A percentile compares a stretch with the other conserved stretches of the same genome.
Evolutionary conservation across 306 rosid species (phyloP).

Genomic region (Begonia peltatifolia): DNA sequence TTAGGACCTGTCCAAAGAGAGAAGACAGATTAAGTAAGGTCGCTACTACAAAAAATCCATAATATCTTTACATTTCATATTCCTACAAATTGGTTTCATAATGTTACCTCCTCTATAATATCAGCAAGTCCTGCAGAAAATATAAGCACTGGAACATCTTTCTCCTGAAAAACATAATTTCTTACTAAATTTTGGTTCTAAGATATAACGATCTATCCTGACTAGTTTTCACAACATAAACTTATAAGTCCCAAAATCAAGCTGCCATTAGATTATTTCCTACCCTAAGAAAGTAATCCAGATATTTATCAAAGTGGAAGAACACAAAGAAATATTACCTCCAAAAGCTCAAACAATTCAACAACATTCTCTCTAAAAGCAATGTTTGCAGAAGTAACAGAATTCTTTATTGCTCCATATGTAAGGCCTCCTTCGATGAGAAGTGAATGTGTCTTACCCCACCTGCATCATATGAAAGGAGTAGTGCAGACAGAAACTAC

Average conservation of each 20-base stretch:
- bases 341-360: constrained; percentile 69
- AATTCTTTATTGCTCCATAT: constrained; percentile 51
- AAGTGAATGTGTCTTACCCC: constrained; percentile 76
- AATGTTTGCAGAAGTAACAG: constrained; percentile 60
- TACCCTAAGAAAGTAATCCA: neutral
- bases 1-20: constrained; percentile 43
- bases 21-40: neutral
- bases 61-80: constrained; percentile 7
- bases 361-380: constrained; percentile 90
- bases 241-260: neutral
- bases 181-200: no score
- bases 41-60: no score
- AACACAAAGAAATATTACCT: constrained; percentile 25
- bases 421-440: constrained; percentile 86
- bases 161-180: constrained; percentile 40
- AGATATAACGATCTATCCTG: neutral
- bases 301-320: constrained; percentile 1
- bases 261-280: neutral
- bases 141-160: constrained; percentile 71
- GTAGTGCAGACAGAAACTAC: neutral
- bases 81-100: constrained; percentile 10
- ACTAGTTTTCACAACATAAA: neutral
- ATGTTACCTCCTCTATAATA: constrained; percentile 80
- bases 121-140: constrained; percentile 97
- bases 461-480: constrained; percentile 38